phyloP scores from a whole-genome alignment of 495 filamentous ascomycete genomes.

The Terfezia boudieri region DNA sequence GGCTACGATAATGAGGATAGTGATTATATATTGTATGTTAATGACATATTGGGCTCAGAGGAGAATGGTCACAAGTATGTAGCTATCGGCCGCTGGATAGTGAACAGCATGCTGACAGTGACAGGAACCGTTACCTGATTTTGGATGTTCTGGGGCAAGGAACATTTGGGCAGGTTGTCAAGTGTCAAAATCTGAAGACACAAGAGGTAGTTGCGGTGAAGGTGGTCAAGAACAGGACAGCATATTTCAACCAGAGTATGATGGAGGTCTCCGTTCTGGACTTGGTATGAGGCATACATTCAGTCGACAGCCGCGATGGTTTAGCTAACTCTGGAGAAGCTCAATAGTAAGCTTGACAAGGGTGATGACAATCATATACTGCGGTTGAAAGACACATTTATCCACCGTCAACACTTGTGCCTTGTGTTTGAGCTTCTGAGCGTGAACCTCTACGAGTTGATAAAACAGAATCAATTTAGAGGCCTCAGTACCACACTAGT shows the following conservation, averaged over 20 bases:
- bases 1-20: conserved; percentile 98
- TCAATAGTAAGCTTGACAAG: conserved; percentile 96
- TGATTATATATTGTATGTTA: conserved; percentile 98
- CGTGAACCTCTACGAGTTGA: conserved; percentile 95
- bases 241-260: conserved; percentile 99
- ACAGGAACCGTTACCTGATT: conserved; percentile 89
- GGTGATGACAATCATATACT: conserved; percentile 97
- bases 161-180: conserved; percentile 98
- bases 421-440: conserved; percentile 93
- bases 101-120: conserved; percentile 5
- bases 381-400: conserved; percentile 93
- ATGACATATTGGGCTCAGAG: conserved; percentile 94
- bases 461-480: conserved; percentile 99
- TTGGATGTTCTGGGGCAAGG: conserved; percentile 95
- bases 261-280: conserved; percentile 99
- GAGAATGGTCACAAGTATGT: conserved; percentile 89
- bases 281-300: conserved; percentile 36
- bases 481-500: conserved; percentile 94
- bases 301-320: neutral
- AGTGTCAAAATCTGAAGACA: conserved; percentile 95
- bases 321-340: conserved; percentile 26
- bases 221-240: conserved; percentile 96
- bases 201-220: conserved; percentile 98
- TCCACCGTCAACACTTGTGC: conserved; percentile 92
- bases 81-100: neutral